These are phyloP conservation scores for Eleusine coracana DNA, from an alignment of 176 grass and related monocot species.

Conservation along the genomic window DNA sequence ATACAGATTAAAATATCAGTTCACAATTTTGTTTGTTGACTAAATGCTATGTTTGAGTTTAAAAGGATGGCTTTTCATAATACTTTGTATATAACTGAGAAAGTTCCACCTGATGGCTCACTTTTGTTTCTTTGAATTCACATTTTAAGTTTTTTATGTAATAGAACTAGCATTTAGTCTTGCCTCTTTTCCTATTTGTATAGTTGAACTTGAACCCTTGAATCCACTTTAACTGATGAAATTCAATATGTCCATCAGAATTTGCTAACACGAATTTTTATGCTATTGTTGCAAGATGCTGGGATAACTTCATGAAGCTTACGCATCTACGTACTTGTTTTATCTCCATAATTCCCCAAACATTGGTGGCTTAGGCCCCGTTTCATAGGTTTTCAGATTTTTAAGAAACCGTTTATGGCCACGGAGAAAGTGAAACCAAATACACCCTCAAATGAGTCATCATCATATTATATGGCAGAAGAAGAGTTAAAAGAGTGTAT, in stretches of 20 bases:
- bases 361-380: neutral
- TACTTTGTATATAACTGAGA: neutral
- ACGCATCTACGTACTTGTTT: neutral
- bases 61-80: neutral
- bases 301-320: neutral
- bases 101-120: neutral
- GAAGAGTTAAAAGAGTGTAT: neutral
- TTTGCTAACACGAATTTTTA: neutral
- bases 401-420: no score
- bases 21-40: neutral
- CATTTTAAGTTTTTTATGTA: neutral
- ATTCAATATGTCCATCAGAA: neutral
- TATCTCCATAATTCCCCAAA: constrained; percentile 10
- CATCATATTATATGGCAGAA: no score
- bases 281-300: neutral
- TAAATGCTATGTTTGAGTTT: neutral
- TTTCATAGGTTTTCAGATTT: no score
- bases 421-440: no score
- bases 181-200: neutral
- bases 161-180: neutral
- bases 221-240: neutral
- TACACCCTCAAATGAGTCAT: no score
- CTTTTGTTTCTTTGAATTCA: neutral
- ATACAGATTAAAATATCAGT: neutral
- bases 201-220: neutral